A percentile compares a stretch with the other conserved stretches of the same genome.
These are phyloP conservation scores for Isatis tinctoria DNA, from an alignment of 345 rosid genomes.

Conservation along the genomic window DNA sequence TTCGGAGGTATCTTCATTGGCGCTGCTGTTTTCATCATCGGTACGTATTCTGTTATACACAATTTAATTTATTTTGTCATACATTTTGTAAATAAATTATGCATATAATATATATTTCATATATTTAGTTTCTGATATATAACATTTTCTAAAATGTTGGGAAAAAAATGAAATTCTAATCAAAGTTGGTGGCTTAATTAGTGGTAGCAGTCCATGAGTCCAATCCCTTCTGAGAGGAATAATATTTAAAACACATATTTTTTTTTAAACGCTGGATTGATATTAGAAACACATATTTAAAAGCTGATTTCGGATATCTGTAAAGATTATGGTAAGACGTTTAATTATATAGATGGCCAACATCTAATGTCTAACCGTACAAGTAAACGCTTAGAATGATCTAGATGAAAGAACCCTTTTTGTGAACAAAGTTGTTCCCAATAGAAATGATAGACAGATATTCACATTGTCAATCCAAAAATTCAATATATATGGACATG, in stretches of 20 bases:
- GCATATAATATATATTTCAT: background rate
- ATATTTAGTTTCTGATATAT: background rate
- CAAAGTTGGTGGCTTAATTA: background rate
- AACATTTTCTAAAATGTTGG: background rate
- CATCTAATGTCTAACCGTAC: background rate
- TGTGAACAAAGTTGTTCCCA: too few species aligned
- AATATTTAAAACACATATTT: too few species aligned
- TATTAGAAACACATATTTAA: too few species aligned
- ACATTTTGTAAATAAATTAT: background rate
- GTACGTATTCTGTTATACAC: constrained; percentile 27
- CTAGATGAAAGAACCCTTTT: too few species aligned
- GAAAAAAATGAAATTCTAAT: background rate
- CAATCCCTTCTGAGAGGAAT: background rate
- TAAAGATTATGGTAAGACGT: background rate
- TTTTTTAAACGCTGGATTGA: too few species aligned
- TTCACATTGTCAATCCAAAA: background rate
- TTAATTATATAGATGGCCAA: background rate
- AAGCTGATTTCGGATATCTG: background rate
- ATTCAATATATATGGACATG: background rate
- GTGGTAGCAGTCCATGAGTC: background rate
- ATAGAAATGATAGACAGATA: too few species aligned
- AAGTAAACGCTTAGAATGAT: background rate
- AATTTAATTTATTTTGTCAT: background rate
- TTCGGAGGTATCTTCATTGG: constrained; percentile 70
- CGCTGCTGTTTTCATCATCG: constrained; percentile 57